These are phyloP conservation scores for Talaromyces marneffei DNA, from an alignment of 2,329 filamentous ascomycete genomes.

Conservation along the genomic window DNA sequence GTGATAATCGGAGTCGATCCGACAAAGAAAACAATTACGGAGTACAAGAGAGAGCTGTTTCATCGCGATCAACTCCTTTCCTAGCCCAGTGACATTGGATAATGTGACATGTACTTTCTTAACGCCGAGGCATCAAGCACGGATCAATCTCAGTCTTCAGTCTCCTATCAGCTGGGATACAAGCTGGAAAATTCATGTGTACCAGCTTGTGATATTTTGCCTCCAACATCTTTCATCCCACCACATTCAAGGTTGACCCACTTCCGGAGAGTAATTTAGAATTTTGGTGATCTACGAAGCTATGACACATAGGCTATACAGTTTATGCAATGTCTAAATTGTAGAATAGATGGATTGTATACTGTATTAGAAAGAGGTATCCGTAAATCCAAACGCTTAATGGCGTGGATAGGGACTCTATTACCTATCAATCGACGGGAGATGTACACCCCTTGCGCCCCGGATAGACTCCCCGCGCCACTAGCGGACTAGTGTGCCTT, in stretches of 20 bases:
- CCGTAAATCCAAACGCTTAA: not conserved
- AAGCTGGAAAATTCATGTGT: not conserved
- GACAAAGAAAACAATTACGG: not conserved
- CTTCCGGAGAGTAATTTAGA: slow-evolving; percentile 3
- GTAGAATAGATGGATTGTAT: not conserved
- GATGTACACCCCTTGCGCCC: slow-evolving; percentile 5
- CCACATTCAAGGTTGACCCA: not conserved
- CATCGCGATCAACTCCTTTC: not conserved
- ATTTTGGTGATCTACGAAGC: not conserved
- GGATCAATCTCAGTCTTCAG: not conserved
- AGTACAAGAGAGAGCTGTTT: no score
- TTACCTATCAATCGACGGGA: not conserved
- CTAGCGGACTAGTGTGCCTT: not conserved
- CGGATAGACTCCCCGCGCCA: not conserved
- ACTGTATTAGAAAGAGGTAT: not conserved
- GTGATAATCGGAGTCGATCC: not conserved
- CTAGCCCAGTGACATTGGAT: not conserved
- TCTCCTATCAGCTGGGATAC: not conserved
- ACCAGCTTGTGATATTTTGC: not conserved
- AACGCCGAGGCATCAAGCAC: not conserved
- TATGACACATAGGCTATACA: slow-evolving; percentile 2
- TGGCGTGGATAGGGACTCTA: not conserved
- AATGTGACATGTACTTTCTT: not conserved
- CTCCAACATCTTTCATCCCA: not conserved
- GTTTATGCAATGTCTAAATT: not conserved